Conservation (phyloP, 768 basidiomycete genomes). For the Boletus reticulatus region DNA sequence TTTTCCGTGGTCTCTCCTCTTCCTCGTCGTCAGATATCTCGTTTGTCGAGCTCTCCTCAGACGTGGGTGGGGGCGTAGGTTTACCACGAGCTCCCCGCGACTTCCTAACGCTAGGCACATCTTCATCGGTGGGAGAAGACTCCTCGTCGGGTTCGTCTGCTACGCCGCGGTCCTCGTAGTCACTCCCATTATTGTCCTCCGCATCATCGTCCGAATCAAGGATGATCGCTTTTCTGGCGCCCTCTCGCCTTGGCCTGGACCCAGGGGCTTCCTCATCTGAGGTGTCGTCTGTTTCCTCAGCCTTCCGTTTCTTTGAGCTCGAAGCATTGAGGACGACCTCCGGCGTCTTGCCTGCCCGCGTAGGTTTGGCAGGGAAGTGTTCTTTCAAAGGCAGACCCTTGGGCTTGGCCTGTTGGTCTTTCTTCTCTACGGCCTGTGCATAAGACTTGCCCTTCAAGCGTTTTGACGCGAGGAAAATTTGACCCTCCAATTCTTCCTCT, state of each 20-base stretch:
- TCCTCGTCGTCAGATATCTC: slow-evolving; percentile 26
- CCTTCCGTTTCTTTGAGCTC: slow-evolving; percentile 19
- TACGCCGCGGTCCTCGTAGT: slow-evolving; percentile 31
- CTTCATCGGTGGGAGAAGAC: slow-evolving; percentile 23
- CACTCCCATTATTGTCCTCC: slow-evolving; percentile 25
- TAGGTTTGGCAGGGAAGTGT: slow-evolving; percentile 26
- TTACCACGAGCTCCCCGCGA: slow-evolving; percentile 22
- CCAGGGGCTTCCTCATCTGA: slow-evolving; percentile 32
- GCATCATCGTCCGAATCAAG: slow-evolving; percentile 55
- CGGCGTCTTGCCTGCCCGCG: slow-evolving; percentile 41
- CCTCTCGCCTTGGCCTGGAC: slow-evolving; percentile 37
- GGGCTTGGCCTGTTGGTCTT: slow-evolving; percentile 19
- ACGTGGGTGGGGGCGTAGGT: slow-evolving; percentile 28
- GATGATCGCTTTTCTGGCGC: slow-evolving; percentile 37
- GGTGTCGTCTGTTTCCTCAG: slow-evolving; percentile 15
- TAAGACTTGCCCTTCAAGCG: slow-evolving; percentile 76
- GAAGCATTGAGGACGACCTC: slow-evolving; percentile 56
- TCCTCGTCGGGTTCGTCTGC: slow-evolving; percentile 41
- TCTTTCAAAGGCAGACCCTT: slow-evolving; percentile 13
- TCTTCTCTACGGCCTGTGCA: slow-evolving; percentile 52
- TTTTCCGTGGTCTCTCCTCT: slow-evolving; percentile 33
- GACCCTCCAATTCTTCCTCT: slow-evolving; percentile 54
- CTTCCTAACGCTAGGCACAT: slow-evolving; percentile 21
- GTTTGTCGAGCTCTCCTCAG: slow-evolving; percentile 27
- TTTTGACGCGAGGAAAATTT: slow-evolving; percentile 49